Evolutionary conservation across 108 stramenopile genomes (phyloP).

Genomic region (Nitzschia sp.): DNA sequence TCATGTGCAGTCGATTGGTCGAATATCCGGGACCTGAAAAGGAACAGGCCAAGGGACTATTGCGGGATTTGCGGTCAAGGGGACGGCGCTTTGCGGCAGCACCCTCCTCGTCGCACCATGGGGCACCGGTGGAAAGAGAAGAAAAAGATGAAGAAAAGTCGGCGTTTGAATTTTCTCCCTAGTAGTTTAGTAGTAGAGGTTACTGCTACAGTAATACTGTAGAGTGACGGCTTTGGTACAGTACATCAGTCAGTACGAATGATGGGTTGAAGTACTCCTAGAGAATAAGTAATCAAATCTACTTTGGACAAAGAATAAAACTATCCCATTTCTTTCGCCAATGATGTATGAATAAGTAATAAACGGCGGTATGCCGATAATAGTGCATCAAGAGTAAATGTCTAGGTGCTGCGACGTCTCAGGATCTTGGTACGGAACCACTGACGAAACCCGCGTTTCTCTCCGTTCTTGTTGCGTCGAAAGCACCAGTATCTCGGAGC

Average conservation of each 20-base stretch:
- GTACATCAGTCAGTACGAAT: too few species aligned
- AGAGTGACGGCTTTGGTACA: too few species aligned
- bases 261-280: too few species aligned
- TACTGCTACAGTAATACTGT: too few species aligned
- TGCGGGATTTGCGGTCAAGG: constrained; percentile 84
- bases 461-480: not conserved
- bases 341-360: too few species aligned
- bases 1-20: constrained; percentile 81
- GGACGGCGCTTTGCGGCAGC: constrained; percentile 5
- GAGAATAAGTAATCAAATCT: too few species aligned
- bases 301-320: too few species aligned
- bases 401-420: not conserved
- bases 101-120: not conserved
- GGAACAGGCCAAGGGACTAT: constrained; percentile 88
- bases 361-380: too few species aligned
- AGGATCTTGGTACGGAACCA: not conserved
- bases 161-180: constrained; percentile 23
- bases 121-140: not conserved
- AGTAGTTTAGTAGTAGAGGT: too few species aligned
- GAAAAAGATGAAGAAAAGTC: not conserved
- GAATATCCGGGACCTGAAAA: constrained; percentile 95
- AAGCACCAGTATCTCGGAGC: not conserved
- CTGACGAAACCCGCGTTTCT: not conserved
- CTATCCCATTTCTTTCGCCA: too few species aligned
- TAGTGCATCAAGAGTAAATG: too few species aligned